Percentiles rank a stretch among this genome's conserved stretches.
Evolutionary conservation across 371 early-diverging fungal genomes (phyloP).

Genomic region (Capniomyces stellatus): DNA sequence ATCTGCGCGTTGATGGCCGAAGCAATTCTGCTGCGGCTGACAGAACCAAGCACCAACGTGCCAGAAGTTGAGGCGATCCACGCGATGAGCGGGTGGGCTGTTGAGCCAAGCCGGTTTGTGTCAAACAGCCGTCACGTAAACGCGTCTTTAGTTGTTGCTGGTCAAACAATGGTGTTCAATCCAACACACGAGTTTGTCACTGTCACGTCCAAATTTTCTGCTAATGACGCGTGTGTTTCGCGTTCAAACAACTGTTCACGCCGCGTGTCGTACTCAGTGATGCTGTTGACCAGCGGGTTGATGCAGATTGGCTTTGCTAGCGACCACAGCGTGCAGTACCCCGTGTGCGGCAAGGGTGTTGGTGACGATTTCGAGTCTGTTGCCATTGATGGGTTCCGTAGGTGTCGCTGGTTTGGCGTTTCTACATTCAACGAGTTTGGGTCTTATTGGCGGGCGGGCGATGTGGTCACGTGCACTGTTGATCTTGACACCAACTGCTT

Average conservation of each 20-base stretch:
- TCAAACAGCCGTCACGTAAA: too few relatives aligned
- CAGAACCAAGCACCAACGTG: too few relatives aligned
- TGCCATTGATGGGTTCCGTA: slow-evolving; percentile 19
- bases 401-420: slow-evolving; percentile 19
- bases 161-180: background rate
- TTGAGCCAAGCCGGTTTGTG: too few relatives aligned
- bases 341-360: slow-evolving; percentile 22
- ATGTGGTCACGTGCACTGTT: slow-evolving; percentile 13
- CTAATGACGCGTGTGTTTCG: slow-evolving; percentile 10
- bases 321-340: slow-evolving; percentile 13
- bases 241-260: slow-evolving; percentile 5
- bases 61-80: too few relatives aligned
- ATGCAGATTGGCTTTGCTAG: slow-evolving; percentile 23
- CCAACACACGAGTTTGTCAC: slow-evolving; percentile 2
- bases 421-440: slow-evolving; percentile 14
- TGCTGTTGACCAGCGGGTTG: slow-evolving; percentile 16
- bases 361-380: slow-evolving; percentile 24
- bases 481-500: slow-evolving; percentile 17
- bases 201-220: background rate
- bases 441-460: slow-evolving; percentile 18
- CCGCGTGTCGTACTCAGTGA: slow-evolving; percentile 14
- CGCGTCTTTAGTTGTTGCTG: too few relatives aligned
- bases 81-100: too few relatives aligned
- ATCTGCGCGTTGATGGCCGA: background rate
- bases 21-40: background rate